A percentile compares a stretch with the other conserved stretches of the same genome.
Conservation (phyloP, 2,329 filamentous ascomycete species). For the Penicillium griseofulvum region DNA sequence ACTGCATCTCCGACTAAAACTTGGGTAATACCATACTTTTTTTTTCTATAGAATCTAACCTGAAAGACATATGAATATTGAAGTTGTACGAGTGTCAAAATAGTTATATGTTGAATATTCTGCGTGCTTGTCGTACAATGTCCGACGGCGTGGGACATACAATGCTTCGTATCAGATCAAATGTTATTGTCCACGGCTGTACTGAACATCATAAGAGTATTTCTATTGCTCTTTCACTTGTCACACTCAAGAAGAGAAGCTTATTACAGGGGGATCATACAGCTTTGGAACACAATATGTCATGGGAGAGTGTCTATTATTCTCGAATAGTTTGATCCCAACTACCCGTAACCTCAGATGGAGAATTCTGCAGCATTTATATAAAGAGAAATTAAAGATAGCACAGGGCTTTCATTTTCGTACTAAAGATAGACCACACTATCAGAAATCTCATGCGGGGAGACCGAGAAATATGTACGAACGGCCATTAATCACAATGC, state of each 20-base stretch:
- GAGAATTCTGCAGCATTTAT: not conserved
- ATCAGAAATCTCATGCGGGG: not conserved
- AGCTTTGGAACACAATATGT: not conserved
- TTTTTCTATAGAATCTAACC: not conserved
- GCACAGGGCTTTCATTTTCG: not conserved
- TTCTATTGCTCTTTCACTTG: not conserved
- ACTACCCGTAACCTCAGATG: not conserved
- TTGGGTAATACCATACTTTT: not conserved
- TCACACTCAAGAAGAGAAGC: not conserved
- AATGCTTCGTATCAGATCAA: not conserved
- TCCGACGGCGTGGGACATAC: not conserved
- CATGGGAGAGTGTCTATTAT: not conserved
- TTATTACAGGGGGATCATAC: not conserved
- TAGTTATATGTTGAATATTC: not conserved
- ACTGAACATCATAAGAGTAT: too few species aligned
- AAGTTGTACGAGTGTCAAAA: not conserved
- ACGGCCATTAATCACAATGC: not conserved
- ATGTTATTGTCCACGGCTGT: not conserved
- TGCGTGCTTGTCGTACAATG: not conserved
- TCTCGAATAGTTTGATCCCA: not conserved
- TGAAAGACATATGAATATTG: not conserved
- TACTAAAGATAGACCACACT: not conserved
- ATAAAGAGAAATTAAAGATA: not conserved
- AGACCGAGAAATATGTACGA: constrained; percentile 1
- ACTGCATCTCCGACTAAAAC: constrained; percentile 6